These are phyloP conservation scores for Holtermanniella nyarrowii DNA, from an alignment of 768 basidiomycete species.

Conservation along the genomic window DNA sequence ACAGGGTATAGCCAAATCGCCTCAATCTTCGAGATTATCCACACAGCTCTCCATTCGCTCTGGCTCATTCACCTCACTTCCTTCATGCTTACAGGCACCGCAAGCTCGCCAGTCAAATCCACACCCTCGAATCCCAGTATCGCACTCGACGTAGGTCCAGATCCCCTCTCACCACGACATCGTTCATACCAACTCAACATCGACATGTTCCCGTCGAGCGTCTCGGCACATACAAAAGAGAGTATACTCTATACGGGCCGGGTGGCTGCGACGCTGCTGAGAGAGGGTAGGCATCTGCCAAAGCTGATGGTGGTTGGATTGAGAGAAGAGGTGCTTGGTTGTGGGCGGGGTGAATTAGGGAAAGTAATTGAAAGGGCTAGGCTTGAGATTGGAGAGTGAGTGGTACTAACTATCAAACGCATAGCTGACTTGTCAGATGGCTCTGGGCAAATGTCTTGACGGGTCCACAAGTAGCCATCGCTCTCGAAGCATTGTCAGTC, in stretches of 20 bases:
- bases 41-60: conserved; percentile 62
- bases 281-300: conserved; percentile 66
- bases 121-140: conserved; percentile 9
- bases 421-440: conserved; percentile 46
- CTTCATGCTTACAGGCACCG: conserved; percentile 67
- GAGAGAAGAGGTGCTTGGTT: conserved; percentile 57
- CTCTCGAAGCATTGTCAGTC: conserved; percentile 71
- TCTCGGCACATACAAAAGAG: conserved; percentile 60
- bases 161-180: conserved; percentile 56
- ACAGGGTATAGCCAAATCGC: conserved; percentile 72
- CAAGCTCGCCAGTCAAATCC: conserved; percentile 42
- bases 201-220: conserved; percentile 63
- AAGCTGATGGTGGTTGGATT: conserved; percentile 53
- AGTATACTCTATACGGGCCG: conserved; percentile 80
- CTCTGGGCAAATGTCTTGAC: conserved; percentile 84
- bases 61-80: conserved; percentile 78
- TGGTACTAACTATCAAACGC: background rate
- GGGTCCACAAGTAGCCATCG: conserved; percentile 66
- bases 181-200: conserved; percentile 50
- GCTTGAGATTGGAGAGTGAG: conserved; percentile 64
- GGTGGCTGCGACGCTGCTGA: conserved; percentile 71
- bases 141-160: conserved; percentile 39
- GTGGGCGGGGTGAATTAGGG: conserved; percentile 49
- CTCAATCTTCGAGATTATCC: conserved; percentile 59
- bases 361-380: conserved; percentile 61